Percentiles rank a stretch among this genome's conserved stretches.
Evolutionary conservation across 306 rosid genomes (phyloP).

Genomic region (Datisca glomerata): DNA sequence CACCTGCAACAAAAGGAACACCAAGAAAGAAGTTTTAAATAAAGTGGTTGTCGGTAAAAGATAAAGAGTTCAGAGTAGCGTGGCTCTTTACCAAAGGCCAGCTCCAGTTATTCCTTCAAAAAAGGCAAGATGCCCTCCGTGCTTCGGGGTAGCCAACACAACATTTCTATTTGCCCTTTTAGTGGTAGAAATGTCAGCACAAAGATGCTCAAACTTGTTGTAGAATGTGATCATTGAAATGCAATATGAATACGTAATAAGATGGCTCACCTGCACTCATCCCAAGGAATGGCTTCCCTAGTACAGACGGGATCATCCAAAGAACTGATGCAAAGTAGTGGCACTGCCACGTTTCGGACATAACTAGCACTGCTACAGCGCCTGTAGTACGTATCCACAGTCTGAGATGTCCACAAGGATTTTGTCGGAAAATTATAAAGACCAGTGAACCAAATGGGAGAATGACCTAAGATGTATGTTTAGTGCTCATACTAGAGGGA

Average conservation of each 20-base stretch:
- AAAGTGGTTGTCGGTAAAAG: not conserved
- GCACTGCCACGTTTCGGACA: constrained; percentile 62
- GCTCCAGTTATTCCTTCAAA: constrained; percentile 80
- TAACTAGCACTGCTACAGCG: constrained; percentile 60
- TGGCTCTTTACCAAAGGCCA: constrained; percentile 81
- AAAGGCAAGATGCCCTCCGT: constrained; percentile 77
- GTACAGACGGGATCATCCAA: constrained; percentile 91
- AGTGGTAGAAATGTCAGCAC: constrained; percentile 1
- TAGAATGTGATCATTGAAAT: not conserved
- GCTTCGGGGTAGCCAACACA: constrained; percentile 63
- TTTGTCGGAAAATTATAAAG: not conserved
- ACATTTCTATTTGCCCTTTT: constrained; percentile 52
- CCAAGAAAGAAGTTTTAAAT: not conserved
- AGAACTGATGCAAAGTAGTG: constrained; percentile 75
- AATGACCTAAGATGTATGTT: no score
- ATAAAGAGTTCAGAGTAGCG: no score
- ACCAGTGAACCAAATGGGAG: not conserved
- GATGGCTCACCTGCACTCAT: constrained; percentile 72
- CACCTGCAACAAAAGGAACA: constrained; percentile 40
- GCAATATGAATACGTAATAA: not conserved
- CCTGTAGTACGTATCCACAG: constrained; percentile 81
- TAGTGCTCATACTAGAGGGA: no score
- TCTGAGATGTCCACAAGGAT: constrained; percentile 19
- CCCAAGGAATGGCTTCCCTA: constrained; percentile 94
- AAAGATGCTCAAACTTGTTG: constrained; percentile 2